These are phyloP conservation scores for Hypoxylon lenormandii DNA, from an alignment of 495 filamentous ascomycete species.

Conservation along the genomic window DNA sequence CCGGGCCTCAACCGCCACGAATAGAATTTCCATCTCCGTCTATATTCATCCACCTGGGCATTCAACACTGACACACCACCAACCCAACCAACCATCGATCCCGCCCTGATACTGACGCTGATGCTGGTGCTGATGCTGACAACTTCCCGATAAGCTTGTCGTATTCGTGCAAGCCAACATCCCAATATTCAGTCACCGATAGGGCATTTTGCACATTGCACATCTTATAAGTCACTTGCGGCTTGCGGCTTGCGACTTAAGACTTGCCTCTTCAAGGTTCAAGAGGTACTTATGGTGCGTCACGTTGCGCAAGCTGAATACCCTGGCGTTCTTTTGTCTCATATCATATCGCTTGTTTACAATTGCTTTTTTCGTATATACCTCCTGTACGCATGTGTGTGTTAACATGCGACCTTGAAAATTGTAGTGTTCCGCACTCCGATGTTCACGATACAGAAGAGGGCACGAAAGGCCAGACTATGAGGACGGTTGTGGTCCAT, in stretches of 20 bases:
- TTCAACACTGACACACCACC: background rate
- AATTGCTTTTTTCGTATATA: slow-evolving; percentile 1
- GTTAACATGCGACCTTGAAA: slow-evolving; percentile 26
- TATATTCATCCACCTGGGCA: slow-evolving; percentile 12
- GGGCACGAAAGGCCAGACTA: slow-evolving; percentile 31
- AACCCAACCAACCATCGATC: slow-evolving; percentile 1
- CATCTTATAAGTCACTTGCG: background rate
- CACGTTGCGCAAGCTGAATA: slow-evolving; percentile 1
- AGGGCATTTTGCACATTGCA: background rate
- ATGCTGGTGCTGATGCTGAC: no score
- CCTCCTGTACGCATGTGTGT: background rate
- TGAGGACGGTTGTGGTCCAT: slow-evolving; percentile 9
- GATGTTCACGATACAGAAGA: slow-evolving; percentile 23
- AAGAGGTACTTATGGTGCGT: slow-evolving; percentile 37
- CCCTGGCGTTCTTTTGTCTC: slow-evolving; percentile 1
- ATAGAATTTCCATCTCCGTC: slow-evolving; percentile 12
- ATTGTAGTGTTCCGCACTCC: slow-evolving; percentile 29
- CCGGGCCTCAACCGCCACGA: slow-evolving; percentile 27
- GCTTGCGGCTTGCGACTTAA: no score
- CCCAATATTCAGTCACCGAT: no score
- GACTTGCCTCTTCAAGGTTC: background rate
- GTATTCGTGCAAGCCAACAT: slow-evolving; percentile 9
- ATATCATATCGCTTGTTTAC: slow-evolving; percentile 2
- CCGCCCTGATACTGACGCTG: background rate
- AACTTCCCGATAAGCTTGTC: slow-evolving; percentile 18